Conservation (phyloP, 2,329 filamentous ascomycete species). For the Dactylonectria macrodidyma region DNA sequence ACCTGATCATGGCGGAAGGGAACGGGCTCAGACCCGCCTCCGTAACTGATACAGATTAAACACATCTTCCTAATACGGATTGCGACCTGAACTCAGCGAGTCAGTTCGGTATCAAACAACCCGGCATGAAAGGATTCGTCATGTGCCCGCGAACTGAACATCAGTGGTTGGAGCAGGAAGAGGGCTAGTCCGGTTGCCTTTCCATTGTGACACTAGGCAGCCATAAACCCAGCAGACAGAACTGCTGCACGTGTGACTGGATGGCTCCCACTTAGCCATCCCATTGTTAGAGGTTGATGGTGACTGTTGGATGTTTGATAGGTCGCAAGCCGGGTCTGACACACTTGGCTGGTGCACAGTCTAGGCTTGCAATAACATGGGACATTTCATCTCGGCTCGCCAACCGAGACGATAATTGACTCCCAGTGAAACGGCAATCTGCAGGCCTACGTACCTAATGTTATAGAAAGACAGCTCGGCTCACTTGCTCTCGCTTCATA, state of each 20-base stretch:
- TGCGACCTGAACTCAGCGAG: not conserved
- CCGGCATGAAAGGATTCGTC: not conserved
- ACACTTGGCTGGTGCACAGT: not conserved
- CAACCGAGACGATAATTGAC: not conserved
- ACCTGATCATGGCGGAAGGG: not conserved
- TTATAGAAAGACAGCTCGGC: not conserved
- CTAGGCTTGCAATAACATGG: not conserved
- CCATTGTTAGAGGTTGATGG: not conserved
- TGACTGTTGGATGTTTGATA: not conserved
- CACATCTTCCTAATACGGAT: not conserved
- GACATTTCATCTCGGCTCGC: not conserved
- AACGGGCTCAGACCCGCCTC: not conserved
- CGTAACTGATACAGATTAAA: not conserved
- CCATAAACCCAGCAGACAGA: not conserved
- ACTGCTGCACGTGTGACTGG: not conserved
- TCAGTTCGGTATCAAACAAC: not conserved
- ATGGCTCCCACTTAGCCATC: not conserved
- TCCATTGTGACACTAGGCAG: not conserved
- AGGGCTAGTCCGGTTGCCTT: conserved; percentile 1
- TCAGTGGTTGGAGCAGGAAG: not conserved
- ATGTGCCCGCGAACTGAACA: not conserved
- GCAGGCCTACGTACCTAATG: not conserved
- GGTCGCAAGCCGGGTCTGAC: not conserved
- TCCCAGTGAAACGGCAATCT: conserved; percentile 10
- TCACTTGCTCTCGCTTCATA: not conserved